Percentiles rank a stretch among this genome's conserved stretches.
Conservation (phyloP, 2,329 filamentous ascomycete genomes). For the Aspergillus flavus region DNA sequence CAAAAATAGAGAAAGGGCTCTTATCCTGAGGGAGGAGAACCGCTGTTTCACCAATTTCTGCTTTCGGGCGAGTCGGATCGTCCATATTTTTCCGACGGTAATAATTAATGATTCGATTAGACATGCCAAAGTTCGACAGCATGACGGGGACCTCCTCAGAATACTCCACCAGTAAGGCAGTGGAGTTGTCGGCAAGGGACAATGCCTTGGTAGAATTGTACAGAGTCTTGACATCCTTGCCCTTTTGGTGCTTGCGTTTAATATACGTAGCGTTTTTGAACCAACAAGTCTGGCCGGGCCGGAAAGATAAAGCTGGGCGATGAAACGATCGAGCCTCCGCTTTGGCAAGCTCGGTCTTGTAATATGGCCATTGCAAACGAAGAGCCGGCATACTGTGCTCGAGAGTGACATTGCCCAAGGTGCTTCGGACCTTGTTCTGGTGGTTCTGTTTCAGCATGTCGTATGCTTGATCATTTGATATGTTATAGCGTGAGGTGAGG, state of each 20-base stretch:
- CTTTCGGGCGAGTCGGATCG: slow-evolving; percentile 73
- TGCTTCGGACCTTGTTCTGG: slow-evolving; percentile 91
- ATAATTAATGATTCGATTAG: slow-evolving; percentile 93
- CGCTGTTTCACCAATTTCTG: slow-evolving; percentile 84
- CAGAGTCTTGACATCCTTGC: slow-evolving; percentile 74
- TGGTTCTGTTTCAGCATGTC: slow-evolving; percentile 96
- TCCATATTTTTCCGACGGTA: slow-evolving; percentile 84
- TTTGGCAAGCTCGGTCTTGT: slow-evolving; percentile 77
- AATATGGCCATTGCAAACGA: slow-evolving; percentile 93
- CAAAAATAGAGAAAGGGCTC: slow-evolving; percentile 94
- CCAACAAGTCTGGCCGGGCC: slow-evolving; percentile 67
- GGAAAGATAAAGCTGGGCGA: slow-evolving; percentile 75
- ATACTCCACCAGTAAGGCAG: slow-evolving; percentile 87
- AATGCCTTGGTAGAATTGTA: slow-evolving; percentile 81
- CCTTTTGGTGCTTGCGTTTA: slow-evolving; percentile 82
- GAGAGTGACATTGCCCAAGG: slow-evolving; percentile 85
- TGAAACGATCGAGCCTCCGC: slow-evolving; percentile 81
- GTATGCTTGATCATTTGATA: slow-evolving; percentile 94
- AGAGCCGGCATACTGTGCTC: slow-evolving; percentile 92
- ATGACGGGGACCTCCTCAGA: slow-evolving; percentile 91
- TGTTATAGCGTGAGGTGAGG: slow-evolving; percentile 83
- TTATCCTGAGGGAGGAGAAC: slow-evolving; percentile 90
- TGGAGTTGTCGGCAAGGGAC: slow-evolving; percentile 85
- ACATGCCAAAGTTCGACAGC: slow-evolving; percentile 97
- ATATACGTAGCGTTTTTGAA: slow-evolving; percentile 72